Conservation (phyloP, 306 rosid species). For the Acacia confusa region DNA sequence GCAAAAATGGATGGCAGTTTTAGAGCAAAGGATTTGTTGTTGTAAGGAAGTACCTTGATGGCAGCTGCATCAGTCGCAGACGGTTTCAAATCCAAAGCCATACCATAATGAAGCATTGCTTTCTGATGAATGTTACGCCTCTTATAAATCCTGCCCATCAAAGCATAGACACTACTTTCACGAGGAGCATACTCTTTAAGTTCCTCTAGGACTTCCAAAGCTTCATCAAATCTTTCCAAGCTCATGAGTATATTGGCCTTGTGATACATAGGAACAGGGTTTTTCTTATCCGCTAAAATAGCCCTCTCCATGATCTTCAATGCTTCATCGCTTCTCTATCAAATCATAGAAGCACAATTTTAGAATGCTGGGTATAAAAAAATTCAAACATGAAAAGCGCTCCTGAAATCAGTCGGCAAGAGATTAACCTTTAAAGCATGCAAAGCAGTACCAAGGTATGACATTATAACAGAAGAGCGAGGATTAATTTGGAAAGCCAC, state of each 20-base stretch:
- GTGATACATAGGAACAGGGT: conserved; percentile 99
- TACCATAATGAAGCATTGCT: conserved; percentile 94
- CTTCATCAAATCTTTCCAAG: conserved; percentile 77
- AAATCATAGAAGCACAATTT: conserved; percentile 29
- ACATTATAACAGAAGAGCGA: conserved; percentile 88
- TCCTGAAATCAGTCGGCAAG: conserved; percentile 33
- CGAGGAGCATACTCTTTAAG: conserved; percentile 91
- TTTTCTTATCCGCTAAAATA: conserved; percentile 86
- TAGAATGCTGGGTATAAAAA: conserved; percentile 19
- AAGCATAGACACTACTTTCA: conserved; percentile 91
- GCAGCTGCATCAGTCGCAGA: conserved; percentile 91
- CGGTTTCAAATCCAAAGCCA: conserved; percentile 98
- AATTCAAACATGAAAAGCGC: conserved; percentile 17
- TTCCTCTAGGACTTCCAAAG: conserved; percentile 82
- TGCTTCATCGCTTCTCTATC: conserved; percentile 86
- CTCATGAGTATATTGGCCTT: conserved; percentile 88
- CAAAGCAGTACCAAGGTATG: conserved; percentile 87
- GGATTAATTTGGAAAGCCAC: conserved; percentile 85
- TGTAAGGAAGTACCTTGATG: conserved; percentile 63
- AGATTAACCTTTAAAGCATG: conserved; percentile 75
- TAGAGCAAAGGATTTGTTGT: conserved; percentile 11
- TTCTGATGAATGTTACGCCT: conserved; percentile 81
- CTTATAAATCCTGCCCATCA: conserved; percentile 93
- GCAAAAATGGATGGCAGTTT: background rate
- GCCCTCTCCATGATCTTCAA: conserved; percentile 90